Evolutionary conservation across 257 asterid genomes (phyloP), one percentile per base, ranked within the genome.

Genomic region (Cynanchum wilfordii): DNA sequence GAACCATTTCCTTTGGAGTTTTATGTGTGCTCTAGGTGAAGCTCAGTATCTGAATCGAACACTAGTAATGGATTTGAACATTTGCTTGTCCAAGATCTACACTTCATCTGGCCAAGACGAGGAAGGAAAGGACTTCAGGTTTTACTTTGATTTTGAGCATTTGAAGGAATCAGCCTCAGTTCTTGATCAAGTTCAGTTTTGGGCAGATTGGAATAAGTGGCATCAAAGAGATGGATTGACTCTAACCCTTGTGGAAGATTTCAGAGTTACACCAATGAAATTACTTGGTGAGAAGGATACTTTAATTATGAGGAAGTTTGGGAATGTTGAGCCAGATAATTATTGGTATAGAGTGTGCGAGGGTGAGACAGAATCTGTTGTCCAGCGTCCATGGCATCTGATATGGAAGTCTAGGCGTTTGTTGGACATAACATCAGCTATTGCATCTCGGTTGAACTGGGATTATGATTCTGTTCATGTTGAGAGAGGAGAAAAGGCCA

Each of bases 11-110:
- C 68, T 89, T 30, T 92, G 97, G 96, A 85, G 97, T 75, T 95
- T 95, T 82, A 71, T 72, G 79, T 95, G 99, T 84, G 86, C 89
- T 66, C 73, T 95, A 68, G 99, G 96, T 17, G 98, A 95, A 85
- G 98, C 98, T 5, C 94, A 80, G 82, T 95, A 85, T 72, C 84
- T 95, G 87, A 95, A 95, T 70, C 84, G 98, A 58, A 95, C 99
- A 1, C 83, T 95, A 51, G 89, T 95, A 29, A 82, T 95, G 96
- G 97, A 95, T 70, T 69, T 90, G 66, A 86, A 80, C 64, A 51
- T 95, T 3, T 95, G 99, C 76, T 84, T 95, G 81, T 82, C 96
- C 17, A 81, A 81, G 79, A 83, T 85, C 27, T 86, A 95, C 85
- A 84, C 97, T 36, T 80, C 86, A 4, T 85, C 87, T 5, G 89